Evolutionary conservation across 345 rosid genomes (phyloP), one percentile per base, ranked within the genome.

Genomic region (Raphanus sativus): DNA sequence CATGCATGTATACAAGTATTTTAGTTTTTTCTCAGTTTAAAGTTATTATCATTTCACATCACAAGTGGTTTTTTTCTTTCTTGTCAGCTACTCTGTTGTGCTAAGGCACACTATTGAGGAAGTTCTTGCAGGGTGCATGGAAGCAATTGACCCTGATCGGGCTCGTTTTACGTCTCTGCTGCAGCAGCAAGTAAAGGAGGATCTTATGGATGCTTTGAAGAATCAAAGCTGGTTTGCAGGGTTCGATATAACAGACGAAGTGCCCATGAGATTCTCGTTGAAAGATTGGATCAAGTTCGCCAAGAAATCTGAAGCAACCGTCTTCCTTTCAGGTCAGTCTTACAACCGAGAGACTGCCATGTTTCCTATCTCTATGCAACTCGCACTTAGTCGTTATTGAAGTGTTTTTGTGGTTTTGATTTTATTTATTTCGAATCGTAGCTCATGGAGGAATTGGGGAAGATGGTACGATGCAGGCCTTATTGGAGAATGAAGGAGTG

Each of bases 401-500:
- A 58, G 52, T 65, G 30, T 29, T 56, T 40, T 65, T 67, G 36
- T 81, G 60, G 60, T 12, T 73, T 25, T 50, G n/a, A n/a, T n/a
- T n/a, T 25, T 50, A 24, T 28, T 73, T 48, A 48, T 48, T 60
- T 75, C 12, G 50, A 54, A 75, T 81, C 70, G 48, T 69, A 94
- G 98, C 86, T 61, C 98, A 94, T 80, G 98, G 97, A 79, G 98
- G 97, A 81, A 90, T 94, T 11, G 98, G 98, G 73, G 98, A 94
- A 84, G 92, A 94, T 78, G 98, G 98, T 52, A 92, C 97, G 8
- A 83, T 94, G 74, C 98, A 94, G 80, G 85, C 88, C 55, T 79
- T 94, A 75, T 77, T 94, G 85, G 93, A 86, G 79, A 84, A 87
- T 54, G 90, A 82, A 84, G 97, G 92, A 86, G 89, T 94, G 81